phyloP scores from a whole-genome alignment of 225 moss, liverwort and hornwort genomes.

The Polytrichum commune region DNA sequence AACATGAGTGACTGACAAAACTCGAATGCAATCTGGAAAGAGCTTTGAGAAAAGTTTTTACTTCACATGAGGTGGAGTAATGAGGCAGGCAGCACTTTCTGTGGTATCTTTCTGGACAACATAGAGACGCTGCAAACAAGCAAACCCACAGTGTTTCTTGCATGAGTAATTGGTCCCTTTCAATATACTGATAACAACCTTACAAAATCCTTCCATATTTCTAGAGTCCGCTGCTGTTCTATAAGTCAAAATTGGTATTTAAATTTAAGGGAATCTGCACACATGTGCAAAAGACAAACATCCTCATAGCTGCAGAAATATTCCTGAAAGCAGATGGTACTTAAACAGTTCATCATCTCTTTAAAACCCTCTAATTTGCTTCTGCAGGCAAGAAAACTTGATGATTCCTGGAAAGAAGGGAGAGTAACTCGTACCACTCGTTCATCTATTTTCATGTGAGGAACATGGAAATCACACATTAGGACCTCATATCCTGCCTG shows the following conservation, averaged over 20 bases:
- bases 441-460: slow-evolving; percentile 47
- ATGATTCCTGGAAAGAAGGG: background rate
- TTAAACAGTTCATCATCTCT: background rate
- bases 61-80: slow-evolving; percentile 77
- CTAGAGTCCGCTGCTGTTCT: background rate
- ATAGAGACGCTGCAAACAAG: slow-evolving; percentile 62
- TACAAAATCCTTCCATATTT: background rate
- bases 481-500: slow-evolving; percentile 79
- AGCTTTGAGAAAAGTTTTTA: slow-evolving; percentile 24
- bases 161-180: too few relatives aligned
- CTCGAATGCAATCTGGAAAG: background rate
- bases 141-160: background rate
- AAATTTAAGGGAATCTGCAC: background rate
- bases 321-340: background rate
- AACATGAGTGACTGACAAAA: background rate
- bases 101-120: slow-evolving; percentile 49
- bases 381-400: too few relatives aligned
- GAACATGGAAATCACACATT: slow-evolving; percentile 75
- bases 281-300: background rate
- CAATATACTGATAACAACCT: too few relatives aligned
- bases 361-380: background rate
- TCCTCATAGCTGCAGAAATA: too few relatives aligned
- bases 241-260: background rate
- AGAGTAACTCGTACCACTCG: slow-evolving; percentile 58
- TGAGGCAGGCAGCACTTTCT: slow-evolving; percentile 64